Percentiles rank a stretch among this genome's conserved stretches.
These are phyloP conservation scores for Clitoria ternatea DNA, from an alignment of 306 rosid species.

Conservation along the genomic window DNA sequence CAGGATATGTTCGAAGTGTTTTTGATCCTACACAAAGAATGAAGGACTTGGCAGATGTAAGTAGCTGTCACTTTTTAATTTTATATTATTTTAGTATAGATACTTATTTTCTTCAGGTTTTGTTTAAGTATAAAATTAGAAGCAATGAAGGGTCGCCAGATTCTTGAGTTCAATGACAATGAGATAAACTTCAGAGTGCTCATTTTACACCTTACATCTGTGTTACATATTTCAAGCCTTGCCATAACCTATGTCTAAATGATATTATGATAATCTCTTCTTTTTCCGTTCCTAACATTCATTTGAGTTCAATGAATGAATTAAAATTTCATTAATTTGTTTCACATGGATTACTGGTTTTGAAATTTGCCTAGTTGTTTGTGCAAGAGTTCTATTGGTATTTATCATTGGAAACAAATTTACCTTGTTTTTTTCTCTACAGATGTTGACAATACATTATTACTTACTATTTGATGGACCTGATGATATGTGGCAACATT, in stretches of 20 bases:
- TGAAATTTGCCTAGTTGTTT: not conserved
- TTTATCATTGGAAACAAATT: slow-evolving; percentile 3
- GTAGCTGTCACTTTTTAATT: slow-evolving; percentile 27
- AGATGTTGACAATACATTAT: slow-evolving; percentile 94
- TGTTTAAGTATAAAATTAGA: not conserved
- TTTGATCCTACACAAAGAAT: slow-evolving; percentile 88
- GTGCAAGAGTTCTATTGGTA: not conserved
- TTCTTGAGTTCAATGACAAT: not conserved
- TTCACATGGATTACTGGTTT: slow-evolving; percentile 1
- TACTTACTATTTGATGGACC: slow-evolving; percentile 87
- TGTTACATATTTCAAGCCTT: not conserved
- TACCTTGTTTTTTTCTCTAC: slow-evolving; percentile 14
- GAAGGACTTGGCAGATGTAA: slow-evolving; percentile 98
- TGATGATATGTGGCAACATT: slow-evolving; percentile 78
- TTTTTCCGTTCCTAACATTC: not conserved
- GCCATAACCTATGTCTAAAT: not conserved
- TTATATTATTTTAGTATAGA: not conserved
- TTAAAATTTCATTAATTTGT: not conserved
- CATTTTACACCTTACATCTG: not conserved
- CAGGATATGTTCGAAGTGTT: slow-evolving; percentile 72
- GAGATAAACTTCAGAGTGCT: not conserved
- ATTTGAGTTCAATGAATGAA: not conserved
- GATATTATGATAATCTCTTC: not conserved
- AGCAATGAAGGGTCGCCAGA: not conserved
- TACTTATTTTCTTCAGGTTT: not conserved